Conservation (phyloP, 176 grass and related monocot genomes). For the Cocos nucifera region DNA sequence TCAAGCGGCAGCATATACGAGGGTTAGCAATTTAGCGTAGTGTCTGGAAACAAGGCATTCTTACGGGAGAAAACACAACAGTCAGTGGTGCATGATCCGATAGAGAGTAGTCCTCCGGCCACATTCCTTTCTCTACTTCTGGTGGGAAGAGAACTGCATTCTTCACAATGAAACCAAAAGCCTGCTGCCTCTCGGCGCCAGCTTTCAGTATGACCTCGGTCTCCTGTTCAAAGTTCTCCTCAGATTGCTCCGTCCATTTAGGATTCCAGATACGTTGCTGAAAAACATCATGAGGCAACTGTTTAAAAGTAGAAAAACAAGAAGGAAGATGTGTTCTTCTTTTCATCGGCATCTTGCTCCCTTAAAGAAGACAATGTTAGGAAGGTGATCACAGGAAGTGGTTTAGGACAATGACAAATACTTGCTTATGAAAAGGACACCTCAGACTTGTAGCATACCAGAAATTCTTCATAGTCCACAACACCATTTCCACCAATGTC, state of each 20-base stretch:
- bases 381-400: too few species aligned
- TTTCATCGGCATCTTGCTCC: too few species aligned
- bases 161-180: constrained; percentile 73
- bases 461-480: constrained; percentile 7
- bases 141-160: constrained; percentile 80
- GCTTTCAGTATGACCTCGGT: constrained; percentile 12
- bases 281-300: constrained; percentile 15
- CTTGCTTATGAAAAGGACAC: too few species aligned
- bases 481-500: constrained; percentile 7
- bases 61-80: constrained; percentile 2
- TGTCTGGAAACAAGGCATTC: neutral
- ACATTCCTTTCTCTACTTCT: constrained; percentile 77
- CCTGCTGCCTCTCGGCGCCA: constrained; percentile 17
- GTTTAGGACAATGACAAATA: too few species aligned
- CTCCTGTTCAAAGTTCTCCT: constrained; percentile 15
- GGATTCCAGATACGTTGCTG: constrained; percentile 54
- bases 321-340: too few species aligned
- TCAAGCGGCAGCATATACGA: too few species aligned
- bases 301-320: neutral
- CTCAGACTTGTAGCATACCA: neutral
- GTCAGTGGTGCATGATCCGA: neutral
- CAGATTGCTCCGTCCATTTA: constrained; percentile 27
- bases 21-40: neutral
- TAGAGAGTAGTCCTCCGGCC: constrained; percentile 5
- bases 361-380: too few species aligned